Evolutionary conservation across 2,329 filamentous ascomycete genomes (phyloP), one percentile per base, ranked within the genome.

Genomic region (Orbilia quercus): DNA sequence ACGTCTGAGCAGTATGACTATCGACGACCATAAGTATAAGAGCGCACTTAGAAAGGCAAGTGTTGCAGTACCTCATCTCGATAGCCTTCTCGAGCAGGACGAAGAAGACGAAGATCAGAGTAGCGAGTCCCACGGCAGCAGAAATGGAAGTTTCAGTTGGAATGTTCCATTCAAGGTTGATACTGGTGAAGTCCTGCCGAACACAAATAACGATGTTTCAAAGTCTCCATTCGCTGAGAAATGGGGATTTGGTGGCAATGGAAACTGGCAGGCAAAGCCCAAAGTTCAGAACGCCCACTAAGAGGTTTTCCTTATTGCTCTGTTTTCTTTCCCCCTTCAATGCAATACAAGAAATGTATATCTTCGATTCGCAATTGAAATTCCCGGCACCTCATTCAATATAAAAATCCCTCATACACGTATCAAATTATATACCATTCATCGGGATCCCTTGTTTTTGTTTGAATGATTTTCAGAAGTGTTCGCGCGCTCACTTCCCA

Each of bases 221-320:
- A 70, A 70, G 50, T 70, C 65, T 7, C 65, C 65, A 42, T 70
- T 70, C n/a, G 65, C 28, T 16, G 65, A 63, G n/a, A 63, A 63
- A 11, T 70, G 65, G 65, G 65, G 57, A 4, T 70, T 70, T 34
- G 65, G 65, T 23, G 65, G 48, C 11, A 70, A 58, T 11, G 45
- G 45, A 12, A 40, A 31, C 22, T 50, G 36, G 5, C 57, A 70
- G 34, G 28, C 65, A 5, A 22, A 50, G 16, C 48, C 65, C 1
- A 53, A 70, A 14, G 65, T 50, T 25, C 65, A 70, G 22, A 63
- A 63, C n/a, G 50, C 65, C 11, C 55, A 63, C 22, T 70, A 58
- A 51, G 16, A 34, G 9, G 28, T 31, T 9, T 31, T 31, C 18
- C 12, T 14, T n/a, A 11, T 23, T 5, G 22, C 44, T 51, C 18